Evolutionary conservation across 1,139 yeast species (phyloP), one percentile per base, ranked within the genome.

Genomic region (Saccharomyces pastorianus): DNA sequence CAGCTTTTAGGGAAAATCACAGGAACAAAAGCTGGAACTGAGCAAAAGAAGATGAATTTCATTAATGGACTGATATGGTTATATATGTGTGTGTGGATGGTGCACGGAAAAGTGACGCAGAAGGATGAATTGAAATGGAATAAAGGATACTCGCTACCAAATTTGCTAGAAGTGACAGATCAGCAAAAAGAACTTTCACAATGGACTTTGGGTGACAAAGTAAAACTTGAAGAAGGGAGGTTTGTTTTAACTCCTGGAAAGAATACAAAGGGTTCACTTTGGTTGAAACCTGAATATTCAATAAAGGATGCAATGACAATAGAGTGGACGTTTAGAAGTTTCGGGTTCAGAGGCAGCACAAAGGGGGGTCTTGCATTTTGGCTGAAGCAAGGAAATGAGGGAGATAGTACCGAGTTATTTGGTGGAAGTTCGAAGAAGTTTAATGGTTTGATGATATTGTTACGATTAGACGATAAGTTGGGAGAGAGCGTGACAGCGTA

Each of bases 401-500:
- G 26, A 3, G 48, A 51, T 23, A 55, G 57, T 31, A 41, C 41
- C 4, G 25, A 48, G 14, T 50, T 59, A 28, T 53, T 51, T 46
- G 55, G 55, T 41, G 63, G 61, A 4, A 58, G 60, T 3, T 47
- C 59, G 6, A 60, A 34, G 41, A 60, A 61, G 6, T 84, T 71
- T 59, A 84, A 81, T 60, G 90, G 90, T n/a, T 72, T 84, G 54
- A 82, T 76, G 55, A 69, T 81, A 41, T 67, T 78, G 53, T 63
- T 81, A 46, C 81, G 78, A 59, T 71, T 73, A 51, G 68, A 69
- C 27, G 61, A 70, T 20, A 57, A 58, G 1, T 46, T 69, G 9
- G 75, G 76, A 6, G 72, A 76, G 23, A 81, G 83, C 0, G 64
- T 84, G 53, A 80, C 78, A 63, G 76, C 82, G 1, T 82, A 74